phyloP scores from a whole-genome alignment of 202 grass and related monocot species.

The Sporobolus alterniflorus region DNA sequence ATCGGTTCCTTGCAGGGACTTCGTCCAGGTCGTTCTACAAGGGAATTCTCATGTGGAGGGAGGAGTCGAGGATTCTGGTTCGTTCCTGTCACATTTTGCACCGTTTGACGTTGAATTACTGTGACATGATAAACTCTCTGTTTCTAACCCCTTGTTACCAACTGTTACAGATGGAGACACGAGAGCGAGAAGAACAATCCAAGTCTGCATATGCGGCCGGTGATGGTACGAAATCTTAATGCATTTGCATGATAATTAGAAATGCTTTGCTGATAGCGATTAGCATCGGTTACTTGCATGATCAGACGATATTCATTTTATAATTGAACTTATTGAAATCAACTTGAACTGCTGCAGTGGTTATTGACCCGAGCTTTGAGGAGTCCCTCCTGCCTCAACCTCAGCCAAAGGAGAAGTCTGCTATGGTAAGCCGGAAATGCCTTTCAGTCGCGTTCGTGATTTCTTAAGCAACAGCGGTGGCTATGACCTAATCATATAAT shows the following conservation, averaged over 20 bases:
- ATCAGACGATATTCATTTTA: slow-evolving; percentile 23
- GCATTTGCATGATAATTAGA: background rate
- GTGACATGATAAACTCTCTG: background rate
- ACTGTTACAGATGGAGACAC: slow-evolving; percentile 65
- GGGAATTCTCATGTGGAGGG: slow-evolving; percentile 92
- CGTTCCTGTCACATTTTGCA: slow-evolving; percentile 16
- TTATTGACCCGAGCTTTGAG: slow-evolving; percentile 47
- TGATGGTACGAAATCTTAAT: slow-evolving; percentile 26
- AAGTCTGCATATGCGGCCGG: slow-evolving; percentile 11
- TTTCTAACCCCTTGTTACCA: background rate
- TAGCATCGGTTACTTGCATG: background rate
- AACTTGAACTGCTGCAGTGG: slow-evolving; percentile 44
- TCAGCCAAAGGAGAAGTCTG: slow-evolving; percentile 59
- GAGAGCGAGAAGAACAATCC: slow-evolving; percentile 51
- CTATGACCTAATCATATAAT: background rate
- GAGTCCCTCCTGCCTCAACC: slow-evolving; percentile 71
- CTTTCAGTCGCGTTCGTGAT: background rate
- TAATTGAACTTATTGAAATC: slow-evolving; percentile 15
- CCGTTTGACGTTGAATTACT: background rate
- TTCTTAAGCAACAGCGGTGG: background rate
- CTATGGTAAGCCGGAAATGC: slow-evolving; percentile 52
- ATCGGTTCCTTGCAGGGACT: slow-evolving; percentile 64
- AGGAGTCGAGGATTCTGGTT: slow-evolving; percentile 87
- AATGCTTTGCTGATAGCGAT: background rate
- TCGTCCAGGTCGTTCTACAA: slow-evolving; percentile 95